Evolutionary conservation across 345 rosid species (phyloP).

Genomic region (Sonneratia caseolaris): DNA sequence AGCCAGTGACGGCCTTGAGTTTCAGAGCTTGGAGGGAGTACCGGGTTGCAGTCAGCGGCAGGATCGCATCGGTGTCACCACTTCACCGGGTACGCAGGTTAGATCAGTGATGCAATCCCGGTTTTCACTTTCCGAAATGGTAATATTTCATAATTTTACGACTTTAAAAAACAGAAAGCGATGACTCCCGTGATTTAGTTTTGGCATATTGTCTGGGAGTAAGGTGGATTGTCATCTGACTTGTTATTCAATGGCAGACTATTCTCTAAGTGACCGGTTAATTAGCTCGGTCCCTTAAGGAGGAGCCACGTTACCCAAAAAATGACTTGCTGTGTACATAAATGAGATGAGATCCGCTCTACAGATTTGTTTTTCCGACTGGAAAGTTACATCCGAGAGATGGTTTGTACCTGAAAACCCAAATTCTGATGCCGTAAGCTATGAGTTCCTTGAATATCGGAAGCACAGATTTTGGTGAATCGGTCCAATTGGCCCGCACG

Average conservation of each 20-base stretch:
- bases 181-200: too few relatives aligned
- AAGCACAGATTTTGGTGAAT: slow-evolving; percentile 75
- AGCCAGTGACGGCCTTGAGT: slow-evolving; percentile 20
- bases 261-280: neutral
- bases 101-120: neutral
- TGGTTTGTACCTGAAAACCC: slow-evolving; percentile 65
- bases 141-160: neutral
- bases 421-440: slow-evolving; percentile 54
- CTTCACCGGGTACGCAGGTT: slow-evolving; percentile 14
- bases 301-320: neutral
- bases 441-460: slow-evolving; percentile 57
- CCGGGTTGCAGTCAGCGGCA: slow-evolving; percentile 54
- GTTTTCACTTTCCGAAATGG: neutral
- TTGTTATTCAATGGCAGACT: too few relatives aligned
- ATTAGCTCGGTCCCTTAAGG: neutral
- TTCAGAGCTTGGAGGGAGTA: slow-evolving; percentile 39
- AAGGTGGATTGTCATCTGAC: neutral
- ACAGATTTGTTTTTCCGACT: too few relatives aligned
- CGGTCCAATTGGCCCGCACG: slow-evolving; percentile 50
- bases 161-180: too few relatives aligned
- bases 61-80: slow-evolving; percentile 52
- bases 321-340: neutral
- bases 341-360: neutral
- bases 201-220: neutral
- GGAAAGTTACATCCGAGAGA: too few relatives aligned